phyloP scores from a whole-genome alignment of 768 basidiomycete species.

The Pisolithus marmoratus region DNA sequence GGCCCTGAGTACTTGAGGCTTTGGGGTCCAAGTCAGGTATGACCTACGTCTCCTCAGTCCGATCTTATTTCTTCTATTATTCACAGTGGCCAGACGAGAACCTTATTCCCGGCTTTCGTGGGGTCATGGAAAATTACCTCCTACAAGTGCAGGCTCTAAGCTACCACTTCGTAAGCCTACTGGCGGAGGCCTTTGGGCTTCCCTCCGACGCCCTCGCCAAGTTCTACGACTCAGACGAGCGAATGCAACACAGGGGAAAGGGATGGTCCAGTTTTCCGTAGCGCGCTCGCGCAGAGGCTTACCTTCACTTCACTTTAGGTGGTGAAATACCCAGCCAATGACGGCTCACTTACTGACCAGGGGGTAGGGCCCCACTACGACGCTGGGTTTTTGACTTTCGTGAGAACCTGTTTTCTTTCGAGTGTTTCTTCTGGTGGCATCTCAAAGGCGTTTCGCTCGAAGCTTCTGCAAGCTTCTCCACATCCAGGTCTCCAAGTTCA shows the following conservation, averaged over 20 bases:
- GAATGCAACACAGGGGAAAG: slow-evolving; percentile 74
- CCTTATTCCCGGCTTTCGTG: slow-evolving; percentile 65
- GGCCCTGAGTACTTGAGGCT: slow-evolving; percentile 63
- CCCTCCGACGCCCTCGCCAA: slow-evolving; percentile 50
- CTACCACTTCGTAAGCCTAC: slow-evolving; percentile 52
- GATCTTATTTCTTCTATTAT: neutral
- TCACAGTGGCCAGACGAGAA: slow-evolving; percentile 72
- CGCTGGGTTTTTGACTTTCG: slow-evolving; percentile 77
- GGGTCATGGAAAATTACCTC: slow-evolving; percentile 52
- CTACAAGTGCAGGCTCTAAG: slow-evolving; percentile 54
- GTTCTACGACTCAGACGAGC: slow-evolving; percentile 56
- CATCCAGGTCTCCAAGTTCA: slow-evolving; percentile 81
- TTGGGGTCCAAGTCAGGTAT: slow-evolving; percentile 74
- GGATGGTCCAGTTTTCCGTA: slow-evolving; percentile 7
- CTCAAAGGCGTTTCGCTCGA: neutral
- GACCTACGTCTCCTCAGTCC: slow-evolving; percentile 6
- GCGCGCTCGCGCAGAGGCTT: neutral
- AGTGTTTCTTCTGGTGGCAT: neutral
- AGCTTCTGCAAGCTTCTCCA: slow-evolving; percentile 76
- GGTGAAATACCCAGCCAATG: slow-evolving; percentile 67
- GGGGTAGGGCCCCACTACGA: slow-evolving; percentile 87
- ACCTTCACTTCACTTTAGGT: slow-evolving; percentile 26
- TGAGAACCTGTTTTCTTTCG: slow-evolving; percentile 25
- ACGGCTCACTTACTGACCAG: slow-evolving; percentile 44
- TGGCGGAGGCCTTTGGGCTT: slow-evolving; percentile 68